These are phyloP conservation scores for Colletotrichum sp. DNA, from an alignment of 2,329 filamentous ascomycete species.

Conservation along the genomic window DNA sequence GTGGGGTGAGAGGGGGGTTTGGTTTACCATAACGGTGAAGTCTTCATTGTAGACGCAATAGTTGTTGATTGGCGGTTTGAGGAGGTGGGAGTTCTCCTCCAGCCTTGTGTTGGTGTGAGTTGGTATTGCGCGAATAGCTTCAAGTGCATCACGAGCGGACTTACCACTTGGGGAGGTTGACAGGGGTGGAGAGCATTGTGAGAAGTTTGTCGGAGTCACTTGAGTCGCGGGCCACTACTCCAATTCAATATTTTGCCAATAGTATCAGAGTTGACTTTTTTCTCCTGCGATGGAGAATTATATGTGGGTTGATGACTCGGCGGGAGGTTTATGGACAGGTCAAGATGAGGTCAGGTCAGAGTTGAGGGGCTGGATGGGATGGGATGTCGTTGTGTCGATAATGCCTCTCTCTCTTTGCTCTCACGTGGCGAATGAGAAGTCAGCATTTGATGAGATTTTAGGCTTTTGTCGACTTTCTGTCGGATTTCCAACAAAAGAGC, in stretches of 20 bases:
- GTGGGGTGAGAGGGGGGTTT: not conserved
- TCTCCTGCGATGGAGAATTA: not conserved
- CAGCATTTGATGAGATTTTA: not conserved
- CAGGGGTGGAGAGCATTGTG: constrained; percentile 36
- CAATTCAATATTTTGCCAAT: not conserved
- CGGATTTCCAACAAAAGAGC: not conserved
- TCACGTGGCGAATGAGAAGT: constrained; percentile 13
- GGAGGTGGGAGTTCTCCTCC: constrained; percentile 86
- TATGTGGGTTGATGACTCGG: not conserved
- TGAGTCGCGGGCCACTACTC: not conserved
- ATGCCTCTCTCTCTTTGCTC: not conserved
- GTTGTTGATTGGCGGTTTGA: constrained; percentile 95
- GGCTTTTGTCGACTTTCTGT: not conserved
- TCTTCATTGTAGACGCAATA: constrained; percentile 92
- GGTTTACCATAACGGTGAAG: constrained; percentile 77
- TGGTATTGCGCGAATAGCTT: not conserved
- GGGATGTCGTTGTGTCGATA: not conserved
- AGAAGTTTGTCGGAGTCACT: not conserved
- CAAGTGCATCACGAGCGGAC: constrained; percentile 25
- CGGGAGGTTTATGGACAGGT: not conserved
- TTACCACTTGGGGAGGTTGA: constrained; percentile 66
- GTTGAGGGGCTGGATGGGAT: not conserved
- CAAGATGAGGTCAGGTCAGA: not conserved
- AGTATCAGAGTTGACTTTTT: not conserved
- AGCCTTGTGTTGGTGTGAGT: constrained; percentile 65